phyloP scores from a whole-genome alignment of 768 basidiomycete genomes.

The Suillus clintonianus region DNA sequence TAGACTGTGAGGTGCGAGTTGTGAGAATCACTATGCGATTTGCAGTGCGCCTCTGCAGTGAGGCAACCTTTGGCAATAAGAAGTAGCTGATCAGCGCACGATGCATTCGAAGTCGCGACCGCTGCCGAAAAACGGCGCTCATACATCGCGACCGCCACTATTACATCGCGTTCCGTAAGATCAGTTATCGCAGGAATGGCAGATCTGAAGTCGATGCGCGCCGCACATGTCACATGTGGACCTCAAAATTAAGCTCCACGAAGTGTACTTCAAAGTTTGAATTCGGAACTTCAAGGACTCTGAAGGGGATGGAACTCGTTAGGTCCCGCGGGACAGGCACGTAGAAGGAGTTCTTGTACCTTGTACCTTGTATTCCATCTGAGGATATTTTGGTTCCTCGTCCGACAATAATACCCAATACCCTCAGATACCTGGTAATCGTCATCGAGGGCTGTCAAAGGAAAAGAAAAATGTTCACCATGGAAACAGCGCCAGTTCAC shows the following conservation, averaged over 20 bases:
- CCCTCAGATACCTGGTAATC: background rate
- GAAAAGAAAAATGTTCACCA: background rate
- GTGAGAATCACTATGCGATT: background rate
- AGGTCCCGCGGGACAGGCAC: slow-evolving; percentile 1
- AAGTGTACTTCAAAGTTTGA: background rate
- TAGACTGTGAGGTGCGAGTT: background rate
- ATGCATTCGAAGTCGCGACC: background rate
- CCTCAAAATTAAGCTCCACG: background rate
- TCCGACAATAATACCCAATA: background rate
- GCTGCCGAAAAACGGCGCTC: background rate
- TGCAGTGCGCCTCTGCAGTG: background rate
- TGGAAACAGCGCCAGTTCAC: background rate
- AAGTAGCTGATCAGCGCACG: background rate
- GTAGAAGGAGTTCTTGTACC: background rate
- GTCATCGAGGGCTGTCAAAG: background rate
- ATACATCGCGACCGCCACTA: background rate
- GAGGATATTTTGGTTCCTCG: background rate
- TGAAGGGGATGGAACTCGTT: background rate
- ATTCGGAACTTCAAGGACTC: background rate
- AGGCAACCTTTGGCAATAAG: background rate
- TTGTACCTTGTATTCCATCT: background rate
- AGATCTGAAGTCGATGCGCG: background rate
- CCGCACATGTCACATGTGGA: background rate
- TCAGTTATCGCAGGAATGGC: background rate
- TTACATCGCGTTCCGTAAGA: slow-evolving; percentile 3